These are phyloP conservation scores for Fimicolochytrium jonesii DNA, from an alignment of 192 early-diverging fungal species.

Conservation along the genomic window DNA sequence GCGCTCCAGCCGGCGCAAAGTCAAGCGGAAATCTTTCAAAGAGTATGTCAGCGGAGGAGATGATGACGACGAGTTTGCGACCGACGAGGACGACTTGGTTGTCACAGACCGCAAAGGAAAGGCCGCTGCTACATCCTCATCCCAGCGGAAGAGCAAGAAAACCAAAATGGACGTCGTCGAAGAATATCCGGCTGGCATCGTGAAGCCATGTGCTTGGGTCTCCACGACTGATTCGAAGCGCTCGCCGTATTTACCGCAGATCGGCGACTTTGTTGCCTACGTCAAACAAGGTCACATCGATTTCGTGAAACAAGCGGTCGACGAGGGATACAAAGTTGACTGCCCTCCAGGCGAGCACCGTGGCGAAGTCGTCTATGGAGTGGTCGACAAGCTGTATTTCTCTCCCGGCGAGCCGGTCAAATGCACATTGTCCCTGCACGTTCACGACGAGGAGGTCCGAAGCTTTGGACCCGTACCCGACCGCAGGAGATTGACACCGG, in stretches of 20 bases:
- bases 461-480: not conserved
- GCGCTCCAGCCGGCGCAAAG: not conserved
- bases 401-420: not conserved
- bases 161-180: not conserved
- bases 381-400: constrained; percentile 12
- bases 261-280: constrained; percentile 28
- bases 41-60: not conserved
- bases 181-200: not conserved
- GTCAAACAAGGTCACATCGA: constrained; percentile 24
- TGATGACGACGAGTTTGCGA: not conserved
- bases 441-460: constrained; percentile 6
- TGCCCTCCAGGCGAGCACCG: not conserved
- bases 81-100: too few species aligned
- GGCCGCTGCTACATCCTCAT: too few species aligned
- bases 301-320: constrained; percentile 6
- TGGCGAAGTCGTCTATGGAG: constrained; percentile 18
- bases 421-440: constrained; percentile 8
- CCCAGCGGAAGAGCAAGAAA: too few species aligned
- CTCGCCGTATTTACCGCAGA: constrained; percentile 32
- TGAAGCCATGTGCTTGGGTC: constrained; percentile 11
- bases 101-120: too few species aligned
- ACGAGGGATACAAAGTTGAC: not conserved
- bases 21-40: not conserved
- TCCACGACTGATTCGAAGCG: constrained; percentile 6
- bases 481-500: not conserved